A percentile compares a stretch with the other conserved stretches of the same genome.
These are phyloP conservation scores for Paxillus ammoniavirescens DNA, from an alignment of 768 basidiomycete species.

Conservation along the genomic window DNA sequence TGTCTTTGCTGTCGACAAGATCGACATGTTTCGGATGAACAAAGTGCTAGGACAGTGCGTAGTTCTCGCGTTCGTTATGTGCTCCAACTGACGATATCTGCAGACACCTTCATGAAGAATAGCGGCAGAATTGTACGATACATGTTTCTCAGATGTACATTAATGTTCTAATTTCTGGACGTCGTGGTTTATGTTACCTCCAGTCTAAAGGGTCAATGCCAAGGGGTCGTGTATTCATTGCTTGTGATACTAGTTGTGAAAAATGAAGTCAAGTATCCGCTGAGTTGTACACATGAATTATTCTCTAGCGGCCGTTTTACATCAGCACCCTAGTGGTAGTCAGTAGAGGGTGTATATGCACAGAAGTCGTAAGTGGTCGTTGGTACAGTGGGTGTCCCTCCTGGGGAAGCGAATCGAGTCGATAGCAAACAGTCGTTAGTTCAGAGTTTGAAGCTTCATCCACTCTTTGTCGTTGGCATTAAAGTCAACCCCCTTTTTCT, in stretches of 20 bases:
- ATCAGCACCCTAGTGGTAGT: not conserved
- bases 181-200: not conserved
- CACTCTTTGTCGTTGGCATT: slow-evolving; percentile 83
- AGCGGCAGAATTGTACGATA: not conserved
- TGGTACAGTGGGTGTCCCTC: not conserved
- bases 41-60: slow-evolving; percentile 78
- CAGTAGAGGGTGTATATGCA: not conserved
- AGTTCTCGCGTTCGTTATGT: not conserved
- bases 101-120: slow-evolving; percentile 34
- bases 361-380: not conserved
- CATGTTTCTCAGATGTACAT: slow-evolving; percentile 5
- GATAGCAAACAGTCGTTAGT: slow-evolving; percentile 37
- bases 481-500: slow-evolving; percentile 76
- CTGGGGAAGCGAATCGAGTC: not conserved
- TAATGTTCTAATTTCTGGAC: not conserved
- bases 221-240: too few relatives aligned
- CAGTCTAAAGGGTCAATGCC: not conserved
- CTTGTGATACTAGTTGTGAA: too few relatives aligned
- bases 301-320: slow-evolving; percentile 1
- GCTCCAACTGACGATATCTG: not conserved
- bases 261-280: too few relatives aligned
- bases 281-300: slow-evolving; percentile 5
- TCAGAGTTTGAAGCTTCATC: slow-evolving; percentile 79
- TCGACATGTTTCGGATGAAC: slow-evolving; percentile 97
- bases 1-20: slow-evolving; percentile 77